Conservation (phyloP, 495 filamentous ascomycete species). For the Thermothielavioides terrestris region DNA sequence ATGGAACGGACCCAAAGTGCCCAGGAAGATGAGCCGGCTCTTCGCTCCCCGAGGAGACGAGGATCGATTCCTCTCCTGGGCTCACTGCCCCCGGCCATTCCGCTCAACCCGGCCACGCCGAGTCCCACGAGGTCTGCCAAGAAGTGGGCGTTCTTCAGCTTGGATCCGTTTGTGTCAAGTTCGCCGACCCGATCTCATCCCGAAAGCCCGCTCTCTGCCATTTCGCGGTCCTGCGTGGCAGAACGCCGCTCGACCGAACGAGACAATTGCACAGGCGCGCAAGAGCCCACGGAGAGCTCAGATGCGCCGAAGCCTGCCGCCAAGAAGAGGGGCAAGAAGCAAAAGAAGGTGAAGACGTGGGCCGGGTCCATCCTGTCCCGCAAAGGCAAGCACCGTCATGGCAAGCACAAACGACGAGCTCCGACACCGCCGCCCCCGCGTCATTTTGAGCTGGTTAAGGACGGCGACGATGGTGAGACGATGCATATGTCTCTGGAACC, state of each 20-base stretch:
- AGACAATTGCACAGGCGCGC: background rate
- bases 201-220: conserved; percentile 31
- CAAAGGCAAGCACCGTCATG: conserved; percentile 44
- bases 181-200: conserved; percentile 36
- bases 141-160: conserved; percentile 49
- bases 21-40: conserved; percentile 23
- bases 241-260: conserved; percentile 14
- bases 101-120: conserved; percentile 25
- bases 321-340: conserved; percentile 56
- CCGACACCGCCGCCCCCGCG: conserved; percentile 34
- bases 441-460: conserved; percentile 12
- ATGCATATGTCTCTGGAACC: conserved; percentile 15
- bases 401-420: conserved; percentile 34
- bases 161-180: conserved; percentile 35
- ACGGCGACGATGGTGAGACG: conserved; percentile 13
- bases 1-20: conserved; percentile 38
- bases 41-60: conserved; percentile 32
- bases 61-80: conserved; percentile 45
- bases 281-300: background rate
- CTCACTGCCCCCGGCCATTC: conserved; percentile 22
- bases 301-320: conserved; percentile 14
- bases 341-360: conserved; percentile 75
- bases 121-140: conserved; percentile 41
- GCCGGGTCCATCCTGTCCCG: conserved; percentile 67
- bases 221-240: conserved; percentile 19